These are phyloP conservation scores for Curvularia lunata DNA, from an alignment of 2,329 filamentous ascomycete genomes.

Conservation along the genomic window DNA sequence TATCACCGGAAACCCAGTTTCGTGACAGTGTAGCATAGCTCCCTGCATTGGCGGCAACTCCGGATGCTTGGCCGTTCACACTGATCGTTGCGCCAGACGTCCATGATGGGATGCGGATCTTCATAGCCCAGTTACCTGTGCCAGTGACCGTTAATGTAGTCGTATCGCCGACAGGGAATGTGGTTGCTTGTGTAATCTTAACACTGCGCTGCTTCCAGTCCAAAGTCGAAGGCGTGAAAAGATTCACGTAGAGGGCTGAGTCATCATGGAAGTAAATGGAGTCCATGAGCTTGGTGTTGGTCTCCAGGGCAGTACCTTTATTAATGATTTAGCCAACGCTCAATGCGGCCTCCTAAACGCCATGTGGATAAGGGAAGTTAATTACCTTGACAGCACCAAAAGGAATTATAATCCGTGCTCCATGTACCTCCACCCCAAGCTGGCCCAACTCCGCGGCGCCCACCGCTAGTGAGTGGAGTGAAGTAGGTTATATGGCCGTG, in stretches of 20 bases:
- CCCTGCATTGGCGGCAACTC: slow-evolving; percentile 42
- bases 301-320: slow-evolving; percentile 60
- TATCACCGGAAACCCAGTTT: slow-evolving; percentile 54
- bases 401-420: slow-evolving; percentile 61
- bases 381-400: slow-evolving; percentile 57
- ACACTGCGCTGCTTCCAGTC: slow-evolving; percentile 53
- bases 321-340: not conserved
- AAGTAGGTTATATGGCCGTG: slow-evolving; percentile 63
- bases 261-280: slow-evolving; percentile 59
- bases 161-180: slow-evolving; percentile 53
- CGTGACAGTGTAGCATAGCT: slow-evolving; percentile 53
- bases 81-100: slow-evolving; percentile 49
- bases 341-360: not conserved
- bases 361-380: not conserved
- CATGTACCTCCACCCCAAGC: slow-evolving; percentile 61
- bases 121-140: slow-evolving; percentile 44
- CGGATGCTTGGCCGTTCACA: slow-evolving; percentile 51
- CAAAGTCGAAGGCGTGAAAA: slow-evolving; percentile 57
- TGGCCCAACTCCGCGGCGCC: slow-evolving; percentile 57
- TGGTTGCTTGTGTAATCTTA: slow-evolving; percentile 53
- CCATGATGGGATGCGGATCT: slow-evolving; percentile 59
- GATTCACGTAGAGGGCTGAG: slow-evolving; percentile 56
- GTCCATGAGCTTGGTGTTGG: slow-evolving; percentile 62
- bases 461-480: slow-evolving; percentile 58
- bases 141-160: slow-evolving; percentile 50